Evolutionary conservation across 139 green algal species (phyloP).

Genomic region (Zygnema circumcarinatum): DNA sequence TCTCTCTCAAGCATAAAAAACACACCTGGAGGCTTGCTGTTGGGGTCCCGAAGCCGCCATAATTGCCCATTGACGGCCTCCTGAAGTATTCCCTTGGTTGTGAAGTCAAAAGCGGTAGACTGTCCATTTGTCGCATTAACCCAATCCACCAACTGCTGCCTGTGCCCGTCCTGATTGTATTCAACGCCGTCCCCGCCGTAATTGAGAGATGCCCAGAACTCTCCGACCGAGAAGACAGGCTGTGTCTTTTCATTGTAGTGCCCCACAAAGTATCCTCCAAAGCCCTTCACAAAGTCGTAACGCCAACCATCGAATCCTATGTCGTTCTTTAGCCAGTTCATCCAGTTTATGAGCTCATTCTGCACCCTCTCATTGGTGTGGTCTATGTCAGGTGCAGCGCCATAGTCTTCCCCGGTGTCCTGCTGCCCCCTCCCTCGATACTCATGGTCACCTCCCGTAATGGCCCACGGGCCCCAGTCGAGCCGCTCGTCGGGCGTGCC

Average conservation of each 20-base stretch:
- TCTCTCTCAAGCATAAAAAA: no score
- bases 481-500: constrained; percentile 63
- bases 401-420: constrained; percentile 73
- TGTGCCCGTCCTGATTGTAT: constrained; percentile 59
- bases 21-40: constrained; percentile 58
- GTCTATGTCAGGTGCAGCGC: constrained; percentile 85
- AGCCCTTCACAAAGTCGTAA: constrained; percentile 68
- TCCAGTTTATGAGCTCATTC: constrained; percentile 76
- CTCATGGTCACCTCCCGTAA: constrained; percentile 76
- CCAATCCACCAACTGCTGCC: constrained; percentile 67
- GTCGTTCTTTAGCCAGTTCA: constrained; percentile 71
- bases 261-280: constrained; percentile 39
- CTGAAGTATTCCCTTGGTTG: constrained; percentile 71
- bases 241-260: constrained; percentile 66
- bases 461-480: constrained; percentile 84
- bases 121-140: constrained; percentile 54
- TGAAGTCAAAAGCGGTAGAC: constrained; percentile 70
- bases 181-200: constrained; percentile 33
- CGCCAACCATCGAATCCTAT: constrained; percentile 73
- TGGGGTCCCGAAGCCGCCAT: constrained; percentile 40
- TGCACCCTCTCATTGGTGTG: constrained; percentile 81
- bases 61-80: constrained; percentile 56
- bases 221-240: constrained; percentile 73
- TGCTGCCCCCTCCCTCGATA: constrained; percentile 68
- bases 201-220: constrained; percentile 74